Percentiles rank a stretch among this genome's conserved stretches.
These are phyloP conservation scores for Neopestalotiopsis sp. DNA, from an alignment of 2,329 filamentous ascomycete species.

Conservation along the genomic window DNA sequence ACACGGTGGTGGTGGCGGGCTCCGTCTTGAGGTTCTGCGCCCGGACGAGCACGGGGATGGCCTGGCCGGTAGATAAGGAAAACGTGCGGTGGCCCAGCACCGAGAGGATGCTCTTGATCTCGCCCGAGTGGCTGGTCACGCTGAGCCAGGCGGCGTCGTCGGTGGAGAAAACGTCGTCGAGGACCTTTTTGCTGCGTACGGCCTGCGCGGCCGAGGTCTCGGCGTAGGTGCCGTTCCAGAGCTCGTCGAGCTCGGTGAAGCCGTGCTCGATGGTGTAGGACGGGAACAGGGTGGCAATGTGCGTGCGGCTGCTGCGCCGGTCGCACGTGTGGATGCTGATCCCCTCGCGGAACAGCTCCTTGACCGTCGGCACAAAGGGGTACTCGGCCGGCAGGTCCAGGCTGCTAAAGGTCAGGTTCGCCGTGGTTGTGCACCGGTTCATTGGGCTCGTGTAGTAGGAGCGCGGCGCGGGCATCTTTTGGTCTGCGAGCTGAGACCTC, in stretches of 20 bases:
- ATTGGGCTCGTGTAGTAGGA: conserved; percentile 70
- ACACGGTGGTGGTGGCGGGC: conserved; percentile 37
- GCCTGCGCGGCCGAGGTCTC: conserved; percentile 55
- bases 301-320: conserved; percentile 58
- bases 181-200: conserved; percentile 49
- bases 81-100: conserved; percentile 68
- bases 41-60: conserved; percentile 71
- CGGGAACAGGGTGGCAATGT: conserved; percentile 58
- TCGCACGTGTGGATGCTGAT: conserved; percentile 74
- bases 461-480: conserved; percentile 65
- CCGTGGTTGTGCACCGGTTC: conserved; percentile 66
- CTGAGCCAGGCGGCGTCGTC: conserved; percentile 62
- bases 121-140: conserved; percentile 65
- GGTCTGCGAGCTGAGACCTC: conserved; percentile 52
- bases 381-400: conserved; percentile 54
- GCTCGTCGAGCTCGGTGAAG: conserved; percentile 60
- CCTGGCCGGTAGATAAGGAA: conserved; percentile 66
- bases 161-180: conserved; percentile 61
- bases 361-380: conserved; percentile 64
- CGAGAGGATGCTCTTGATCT: conserved; percentile 55
- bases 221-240: conserved; percentile 47
- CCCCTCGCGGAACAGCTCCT: conserved; percentile 69
- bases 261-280: conserved; percentile 61
- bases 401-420: conserved; percentile 62
- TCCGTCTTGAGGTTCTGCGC: conserved; percentile 47